A percentile compares a stretch with the other conserved stretches of the same genome.
Conservation (phyloP, 2,329 filamentous ascomycete species). For the Fusarium algeriense region DNA sequence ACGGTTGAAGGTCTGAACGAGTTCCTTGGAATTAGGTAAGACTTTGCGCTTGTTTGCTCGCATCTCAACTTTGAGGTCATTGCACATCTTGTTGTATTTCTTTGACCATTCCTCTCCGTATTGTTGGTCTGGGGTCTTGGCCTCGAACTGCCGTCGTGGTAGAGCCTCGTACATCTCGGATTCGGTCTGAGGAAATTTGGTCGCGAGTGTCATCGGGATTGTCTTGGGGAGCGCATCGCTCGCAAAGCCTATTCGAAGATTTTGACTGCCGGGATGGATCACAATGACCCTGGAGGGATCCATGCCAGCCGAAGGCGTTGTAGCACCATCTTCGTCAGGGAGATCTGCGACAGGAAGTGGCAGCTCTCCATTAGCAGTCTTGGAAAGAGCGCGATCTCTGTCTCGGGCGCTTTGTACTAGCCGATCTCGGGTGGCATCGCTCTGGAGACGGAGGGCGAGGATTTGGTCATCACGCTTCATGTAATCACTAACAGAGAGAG, state of each 20-base stretch:
- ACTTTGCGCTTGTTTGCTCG: slow-evolving; percentile 94
- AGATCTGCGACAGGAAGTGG: slow-evolving; percentile 71
- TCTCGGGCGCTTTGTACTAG: slow-evolving; percentile 90
- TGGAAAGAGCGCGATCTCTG: slow-evolving; percentile 84
- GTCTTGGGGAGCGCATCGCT: slow-evolving; percentile 95
- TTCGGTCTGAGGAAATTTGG: slow-evolving; percentile 81
- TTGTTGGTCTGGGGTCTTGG: slow-evolving; percentile 76
- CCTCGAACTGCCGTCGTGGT: slow-evolving; percentile 76
- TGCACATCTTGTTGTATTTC: slow-evolving; percentile 83
- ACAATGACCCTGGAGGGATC: slow-evolving; percentile 93
- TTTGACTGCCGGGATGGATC: slow-evolving; percentile 95
- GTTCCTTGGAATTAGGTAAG: slow-evolving; percentile 95
- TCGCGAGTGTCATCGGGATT: slow-evolving; percentile 91
- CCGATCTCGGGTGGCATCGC: slow-evolving; percentile 85
- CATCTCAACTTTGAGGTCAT: slow-evolving; percentile 91
- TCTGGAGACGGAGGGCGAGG: slow-evolving; percentile 86
- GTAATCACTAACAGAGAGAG: slow-evolving; percentile 76
- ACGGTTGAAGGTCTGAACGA: slow-evolving; percentile 94
- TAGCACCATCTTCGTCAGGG: slow-evolving; percentile 67
- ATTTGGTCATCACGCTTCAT: slow-evolving; percentile 98
- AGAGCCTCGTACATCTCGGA: slow-evolving; percentile 84
- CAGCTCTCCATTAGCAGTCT: slow-evolving; percentile 76
- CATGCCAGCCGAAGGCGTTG: slow-evolving; percentile 68
- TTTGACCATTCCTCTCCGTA: slow-evolving; percentile 86
- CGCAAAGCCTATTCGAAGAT: slow-evolving; percentile 92